These are phyloP conservation scores for Picochlorum sp. DNA, from an alignment of 139 green algal genomes.

Conservation along the genomic window DNA sequence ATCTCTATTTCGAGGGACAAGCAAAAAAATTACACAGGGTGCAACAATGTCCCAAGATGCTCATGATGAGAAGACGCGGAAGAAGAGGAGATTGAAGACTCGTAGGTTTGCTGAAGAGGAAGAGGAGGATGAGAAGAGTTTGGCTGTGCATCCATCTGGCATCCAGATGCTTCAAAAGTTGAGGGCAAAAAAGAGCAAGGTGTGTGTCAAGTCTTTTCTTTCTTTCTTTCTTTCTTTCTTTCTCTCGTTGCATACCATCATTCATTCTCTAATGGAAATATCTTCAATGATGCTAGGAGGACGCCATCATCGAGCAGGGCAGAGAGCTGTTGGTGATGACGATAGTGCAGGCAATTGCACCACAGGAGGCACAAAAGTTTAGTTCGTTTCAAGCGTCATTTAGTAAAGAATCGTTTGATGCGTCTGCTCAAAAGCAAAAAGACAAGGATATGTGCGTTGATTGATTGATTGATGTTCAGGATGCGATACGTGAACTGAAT, in stretches of 20 bases:
- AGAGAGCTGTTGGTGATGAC: background rate
- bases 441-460: background rate
- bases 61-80: background rate
- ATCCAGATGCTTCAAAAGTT: conserved; percentile 29
- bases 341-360: no score
- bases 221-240: no score
- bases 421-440: background rate
- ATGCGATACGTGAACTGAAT: background rate
- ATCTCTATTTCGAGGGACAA: no score
- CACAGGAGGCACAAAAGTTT: background rate
- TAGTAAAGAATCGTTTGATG: background rate
- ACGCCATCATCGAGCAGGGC: no score
- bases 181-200: conserved; percentile 21
- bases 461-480: background rate
- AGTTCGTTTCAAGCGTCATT: background rate
- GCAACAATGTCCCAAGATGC: no score
- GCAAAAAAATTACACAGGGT: no score
- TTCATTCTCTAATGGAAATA: no score
- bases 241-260: no score
- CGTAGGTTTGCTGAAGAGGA: background rate
- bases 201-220: no score
- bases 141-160: no score
- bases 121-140: no score
- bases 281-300: no score
- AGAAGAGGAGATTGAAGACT: background rate